phyloP scores from a whole-genome alignment of 768 basidiomycete species.

The Termitomyces sp. region DNA sequence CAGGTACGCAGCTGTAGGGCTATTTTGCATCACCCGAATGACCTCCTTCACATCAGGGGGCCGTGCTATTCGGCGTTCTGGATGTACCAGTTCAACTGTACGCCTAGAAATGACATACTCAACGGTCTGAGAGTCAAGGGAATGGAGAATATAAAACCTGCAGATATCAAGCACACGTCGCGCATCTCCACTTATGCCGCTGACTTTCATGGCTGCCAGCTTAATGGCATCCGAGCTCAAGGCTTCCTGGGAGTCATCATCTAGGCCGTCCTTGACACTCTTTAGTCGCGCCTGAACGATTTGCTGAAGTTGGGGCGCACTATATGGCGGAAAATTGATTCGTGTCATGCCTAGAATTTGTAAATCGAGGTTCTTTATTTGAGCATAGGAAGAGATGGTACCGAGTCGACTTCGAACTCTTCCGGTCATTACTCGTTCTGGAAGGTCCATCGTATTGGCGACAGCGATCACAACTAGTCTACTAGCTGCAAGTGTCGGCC shows the following conservation, averaged over 20 bases:
- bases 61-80: slow-evolving; percentile 49
- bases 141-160: slow-evolving; percentile 47
- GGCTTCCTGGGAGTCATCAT: slow-evolving; percentile 48
- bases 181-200: slow-evolving; percentile 89
- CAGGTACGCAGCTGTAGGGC: slow-evolving; percentile 83
- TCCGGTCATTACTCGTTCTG: slow-evolving; percentile 89
- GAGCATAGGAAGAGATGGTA: slow-evolving; percentile 26
- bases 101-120: slow-evolving; percentile 44
- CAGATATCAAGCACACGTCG: slow-evolving; percentile 91
- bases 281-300: slow-evolving; percentile 85
- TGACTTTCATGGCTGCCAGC: slow-evolving; percentile 72
- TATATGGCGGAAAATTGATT: slow-evolving; percentile 92
- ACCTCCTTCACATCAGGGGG: slow-evolving; percentile 77
- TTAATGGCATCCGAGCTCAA: slow-evolving; percentile 73
- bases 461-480: slow-evolving; percentile 95
- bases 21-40: slow-evolving; percentile 84
- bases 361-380: not conserved
- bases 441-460: slow-evolving; percentile 97
- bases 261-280: slow-evolving; percentile 51
- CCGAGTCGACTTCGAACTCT: slow-evolving; percentile 91
- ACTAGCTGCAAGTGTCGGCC: slow-evolving; percentile 89
- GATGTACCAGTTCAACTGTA: slow-evolving; percentile 76
- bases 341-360: slow-evolving; percentile 73
- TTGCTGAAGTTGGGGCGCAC: slow-evolving; percentile 68
- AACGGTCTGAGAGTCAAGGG: not conserved